phyloP scores from a whole-genome alignment of 208 protist species.

The Leishmania gerbilli region DNA sequence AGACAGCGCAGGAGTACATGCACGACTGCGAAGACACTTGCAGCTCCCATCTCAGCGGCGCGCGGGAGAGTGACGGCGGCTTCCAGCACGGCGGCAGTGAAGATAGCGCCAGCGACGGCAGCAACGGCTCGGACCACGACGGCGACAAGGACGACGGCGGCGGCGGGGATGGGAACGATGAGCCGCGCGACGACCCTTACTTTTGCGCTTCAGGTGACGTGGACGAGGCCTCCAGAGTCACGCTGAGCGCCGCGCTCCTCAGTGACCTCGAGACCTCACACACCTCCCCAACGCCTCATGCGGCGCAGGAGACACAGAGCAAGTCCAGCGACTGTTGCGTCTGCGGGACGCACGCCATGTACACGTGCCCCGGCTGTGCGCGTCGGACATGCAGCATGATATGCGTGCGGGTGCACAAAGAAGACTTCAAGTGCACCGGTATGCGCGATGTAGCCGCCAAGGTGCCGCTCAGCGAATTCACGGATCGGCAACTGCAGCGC shows the following conservation, averaged over 20 bases:
- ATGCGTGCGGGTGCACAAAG: constrained; percentile 82
- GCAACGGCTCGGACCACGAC: background rate
- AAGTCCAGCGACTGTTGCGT: constrained; percentile 53
- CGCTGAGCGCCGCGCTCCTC: constrained; percentile 36
- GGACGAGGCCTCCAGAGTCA: background rate
- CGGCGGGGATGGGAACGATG: background rate
- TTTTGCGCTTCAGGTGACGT: background rate
- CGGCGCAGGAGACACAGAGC: background rate
- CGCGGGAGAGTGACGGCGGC: background rate
- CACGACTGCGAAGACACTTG: background rate
- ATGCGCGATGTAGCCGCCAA: constrained; percentile 56
- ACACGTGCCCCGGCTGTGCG: constrained; percentile 81
- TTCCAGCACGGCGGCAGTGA: background rate
- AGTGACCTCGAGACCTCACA: constrained; percentile 28
- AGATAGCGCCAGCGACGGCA: constrained; percentile 7
- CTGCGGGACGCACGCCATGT: constrained; percentile 52
- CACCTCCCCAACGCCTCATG: background rate
- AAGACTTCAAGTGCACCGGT: constrained; percentile 62
- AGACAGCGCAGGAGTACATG: background rate
- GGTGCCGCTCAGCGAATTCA: constrained; percentile 70
- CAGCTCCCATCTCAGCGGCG: background rate
- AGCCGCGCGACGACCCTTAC: background rate
- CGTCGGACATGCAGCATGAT: constrained; percentile 75
- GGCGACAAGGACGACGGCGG: background rate
- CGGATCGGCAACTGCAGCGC: constrained; percentile 69